Conservation (phyloP, 2,329 filamentous ascomycete species). For the Aspergillus uvarum region DNA sequence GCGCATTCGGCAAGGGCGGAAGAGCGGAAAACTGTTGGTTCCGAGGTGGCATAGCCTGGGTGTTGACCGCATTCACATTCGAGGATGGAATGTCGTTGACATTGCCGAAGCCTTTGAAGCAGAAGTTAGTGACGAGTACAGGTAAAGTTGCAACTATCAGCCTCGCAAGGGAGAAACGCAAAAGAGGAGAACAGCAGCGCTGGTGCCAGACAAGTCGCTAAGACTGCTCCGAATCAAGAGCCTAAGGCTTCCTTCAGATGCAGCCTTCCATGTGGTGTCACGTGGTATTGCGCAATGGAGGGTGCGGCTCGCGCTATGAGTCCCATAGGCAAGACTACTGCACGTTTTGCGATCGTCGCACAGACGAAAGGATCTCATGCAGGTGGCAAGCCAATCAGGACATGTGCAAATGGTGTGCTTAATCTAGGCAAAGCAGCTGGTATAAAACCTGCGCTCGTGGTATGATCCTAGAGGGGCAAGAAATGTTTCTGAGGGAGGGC, state of each 20-base stretch:
- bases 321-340: conserved; percentile 14
- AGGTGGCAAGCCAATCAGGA: conserved; percentile 16
- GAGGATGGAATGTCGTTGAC: conserved; percentile 32
- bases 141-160: background rate
- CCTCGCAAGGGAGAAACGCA: background rate
- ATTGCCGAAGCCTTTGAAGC: conserved; percentile 33
- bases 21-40: conserved; percentile 24
- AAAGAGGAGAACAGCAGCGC: background rate
- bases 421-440: conserved; percentile 10
- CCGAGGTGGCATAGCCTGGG: conserved; percentile 26
- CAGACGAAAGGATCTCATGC: conserved; percentile 10
- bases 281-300: conserved; percentile 38
- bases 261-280: conserved; percentile 21
- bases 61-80: conserved; percentile 29
- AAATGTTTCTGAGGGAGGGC: background rate
- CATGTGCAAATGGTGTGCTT: conserved; percentile 15
- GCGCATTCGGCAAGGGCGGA: conserved; percentile 21
- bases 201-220: background rate
- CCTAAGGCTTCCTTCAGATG: background rate
- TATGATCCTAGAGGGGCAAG: conserved; percentile 14
- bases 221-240: background rate
- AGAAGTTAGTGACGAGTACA: conserved; percentile 9
- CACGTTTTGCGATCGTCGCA: conserved; percentile 21
- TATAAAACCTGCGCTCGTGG: conserved; percentile 13
- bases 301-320: conserved; percentile 24